These are phyloP conservation scores for Podila clonocystis DNA, from an alignment of 192 early-diverging fungal species.

Conservation along the genomic window DNA sequence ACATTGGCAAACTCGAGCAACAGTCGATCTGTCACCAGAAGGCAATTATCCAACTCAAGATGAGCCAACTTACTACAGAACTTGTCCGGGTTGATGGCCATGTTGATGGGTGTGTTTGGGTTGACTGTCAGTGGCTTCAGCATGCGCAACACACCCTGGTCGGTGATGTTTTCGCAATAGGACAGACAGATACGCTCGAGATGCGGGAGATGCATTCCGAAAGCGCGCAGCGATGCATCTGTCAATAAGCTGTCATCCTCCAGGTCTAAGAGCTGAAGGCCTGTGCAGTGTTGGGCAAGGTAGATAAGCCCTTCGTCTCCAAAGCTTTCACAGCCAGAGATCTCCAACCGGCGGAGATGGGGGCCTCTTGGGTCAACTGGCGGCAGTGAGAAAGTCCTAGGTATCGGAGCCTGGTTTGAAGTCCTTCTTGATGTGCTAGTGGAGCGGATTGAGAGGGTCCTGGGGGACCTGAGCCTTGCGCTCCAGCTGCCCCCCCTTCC, in stretches of 20 bases:
- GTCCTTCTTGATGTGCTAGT: conserved; percentile 9
- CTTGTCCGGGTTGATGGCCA: neutral
- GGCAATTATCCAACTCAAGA: conserved; percentile 59
- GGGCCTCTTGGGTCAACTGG: conserved; percentile 44
- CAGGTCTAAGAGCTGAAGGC: conserved; percentile 26
- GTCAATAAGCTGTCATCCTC: conserved; percentile 29
- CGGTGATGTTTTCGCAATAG: conserved; percentile 44
- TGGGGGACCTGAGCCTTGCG: neutral
- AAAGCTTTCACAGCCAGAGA: conserved; percentile 54
- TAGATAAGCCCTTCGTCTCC: conserved; percentile 52
- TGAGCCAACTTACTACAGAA: conserved; percentile 46
- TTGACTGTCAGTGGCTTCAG: conserved; percentile 22
- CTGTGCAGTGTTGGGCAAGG: conserved; percentile 36
- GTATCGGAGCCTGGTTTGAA: conserved; percentile 42
- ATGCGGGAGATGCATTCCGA: conserved; percentile 41
- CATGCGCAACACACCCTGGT: conserved; percentile 42
- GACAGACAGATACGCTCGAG: conserved; percentile 44
- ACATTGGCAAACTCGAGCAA: conserved; percentile 57
- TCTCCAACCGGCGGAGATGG: conserved; percentile 58
- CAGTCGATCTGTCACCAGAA: conserved; percentile 53
- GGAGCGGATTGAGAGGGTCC: neutral
- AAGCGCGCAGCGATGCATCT: conserved; percentile 47
- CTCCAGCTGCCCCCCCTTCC: neutral
- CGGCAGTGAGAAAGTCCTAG: conserved; percentile 57
- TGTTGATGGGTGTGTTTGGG: conserved; percentile 25